Percentiles rank a stretch among this genome's conserved stretches.
Conservation (phyloP, 768 basidiomycete species). For the Lentinus brumalis region DNA sequence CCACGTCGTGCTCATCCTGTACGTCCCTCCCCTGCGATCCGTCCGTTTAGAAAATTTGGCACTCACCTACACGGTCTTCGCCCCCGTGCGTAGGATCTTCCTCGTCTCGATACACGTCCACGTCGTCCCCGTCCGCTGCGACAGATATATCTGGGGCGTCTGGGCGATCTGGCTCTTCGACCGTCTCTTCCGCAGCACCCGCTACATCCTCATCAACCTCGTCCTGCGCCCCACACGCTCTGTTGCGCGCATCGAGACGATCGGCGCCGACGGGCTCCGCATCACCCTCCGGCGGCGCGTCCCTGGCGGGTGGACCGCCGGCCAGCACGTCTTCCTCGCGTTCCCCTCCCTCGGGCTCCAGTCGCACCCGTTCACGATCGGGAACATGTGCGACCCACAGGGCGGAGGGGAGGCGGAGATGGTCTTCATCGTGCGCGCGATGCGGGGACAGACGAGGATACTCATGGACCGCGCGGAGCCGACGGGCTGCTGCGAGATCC, state of each 20-base stretch:
- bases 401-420: constrained; percentile 35
- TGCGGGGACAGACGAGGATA: constrained; percentile 50
- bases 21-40: constrained; percentile 6
- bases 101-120: constrained; percentile 40
- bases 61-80: not conserved
- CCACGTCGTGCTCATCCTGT: constrained; percentile 31
- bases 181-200: constrained; percentile 40
- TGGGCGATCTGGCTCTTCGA: constrained; percentile 51
- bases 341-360: constrained; percentile 48
- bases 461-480: constrained; percentile 20
- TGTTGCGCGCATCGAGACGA: constrained; percentile 40
- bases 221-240: constrained; percentile 34
- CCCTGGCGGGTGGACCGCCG: constrained; percentile 47
- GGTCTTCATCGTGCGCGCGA: constrained; percentile 54
- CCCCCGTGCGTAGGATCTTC: constrained; percentile 35
- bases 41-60: not conserved
- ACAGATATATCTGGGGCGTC: constrained; percentile 48
- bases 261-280: constrained; percentile 46
- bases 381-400: constrained; percentile 39
- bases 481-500: constrained; percentile 29
- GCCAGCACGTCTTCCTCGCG: constrained; percentile 51
- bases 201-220: constrained; percentile 43
- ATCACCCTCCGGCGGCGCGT: constrained; percentile 42
- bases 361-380: constrained; percentile 54
- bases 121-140: constrained; percentile 34